Conservation (phyloP, 331 rosid species). For the Quercus lobata region DNA sequence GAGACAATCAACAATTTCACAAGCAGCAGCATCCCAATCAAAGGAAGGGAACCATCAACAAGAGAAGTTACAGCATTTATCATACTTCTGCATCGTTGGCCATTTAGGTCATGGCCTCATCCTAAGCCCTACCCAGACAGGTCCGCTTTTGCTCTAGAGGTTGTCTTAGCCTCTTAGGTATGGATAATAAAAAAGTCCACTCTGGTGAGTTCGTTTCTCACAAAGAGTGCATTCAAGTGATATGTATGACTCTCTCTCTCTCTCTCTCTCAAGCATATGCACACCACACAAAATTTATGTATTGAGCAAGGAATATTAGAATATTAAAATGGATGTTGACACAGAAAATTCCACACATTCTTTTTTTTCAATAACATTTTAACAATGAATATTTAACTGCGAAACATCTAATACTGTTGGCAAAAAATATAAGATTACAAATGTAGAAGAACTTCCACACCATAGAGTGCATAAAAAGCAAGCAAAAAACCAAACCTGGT, state of each 20-base stretch:
- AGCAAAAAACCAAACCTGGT: conserved; percentile 59
- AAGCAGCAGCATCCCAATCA: not conserved
- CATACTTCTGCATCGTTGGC: not conserved
- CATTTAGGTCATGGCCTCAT: not conserved
- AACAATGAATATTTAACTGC: not conserved
- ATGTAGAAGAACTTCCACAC: not conserved
- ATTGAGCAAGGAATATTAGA: not conserved
- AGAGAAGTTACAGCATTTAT: not conserved
- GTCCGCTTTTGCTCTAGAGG: no score
- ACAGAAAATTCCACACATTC: not conserved
- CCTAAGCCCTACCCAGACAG: not conserved
- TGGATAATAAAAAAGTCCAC: no score
- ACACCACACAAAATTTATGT: not conserved
- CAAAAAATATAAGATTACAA: not conserved
- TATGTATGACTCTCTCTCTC: not conserved
- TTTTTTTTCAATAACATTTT: not conserved
- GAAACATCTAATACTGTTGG: not conserved
- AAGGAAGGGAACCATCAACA: not conserved
- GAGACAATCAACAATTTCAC: not conserved
- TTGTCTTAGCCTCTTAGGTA: no score
- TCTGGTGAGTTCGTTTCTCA: no score
- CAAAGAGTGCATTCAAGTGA: no score
- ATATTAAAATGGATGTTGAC: not conserved
- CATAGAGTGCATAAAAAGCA: not conserved
- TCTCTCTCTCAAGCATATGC: not conserved